Evolutionary conservation across 345 rosid species (phyloP).

Genomic region (Aegle marmelos): DNA sequence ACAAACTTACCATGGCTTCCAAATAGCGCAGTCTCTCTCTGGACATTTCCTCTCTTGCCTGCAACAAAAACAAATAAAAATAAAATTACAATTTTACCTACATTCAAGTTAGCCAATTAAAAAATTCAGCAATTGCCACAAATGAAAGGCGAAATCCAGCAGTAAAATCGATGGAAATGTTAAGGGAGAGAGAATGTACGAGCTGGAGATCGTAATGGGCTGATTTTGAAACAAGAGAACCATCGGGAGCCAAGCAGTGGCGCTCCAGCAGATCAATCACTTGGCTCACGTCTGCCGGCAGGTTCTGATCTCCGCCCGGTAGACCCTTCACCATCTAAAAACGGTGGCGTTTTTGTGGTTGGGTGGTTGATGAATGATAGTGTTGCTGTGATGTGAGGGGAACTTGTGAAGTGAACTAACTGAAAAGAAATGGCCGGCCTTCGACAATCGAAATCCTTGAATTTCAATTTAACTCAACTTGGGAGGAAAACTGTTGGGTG

Average conservation of each 20-base stretch:
- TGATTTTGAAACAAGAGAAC: slow-evolving; percentile 92
- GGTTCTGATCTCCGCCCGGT: slow-evolving; percentile 58
- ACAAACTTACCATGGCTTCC: slow-evolving; percentile 77
- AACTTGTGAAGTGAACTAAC: not conserved
- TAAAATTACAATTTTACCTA: not conserved
- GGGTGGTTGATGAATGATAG: not conserved
- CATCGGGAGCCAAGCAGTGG: slow-evolving; percentile 93
- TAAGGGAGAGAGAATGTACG: slow-evolving; percentile 38
- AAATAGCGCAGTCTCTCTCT: slow-evolving; percentile 84
- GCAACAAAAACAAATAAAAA: slow-evolving; percentile 15
- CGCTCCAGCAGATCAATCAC: slow-evolving; percentile 96
- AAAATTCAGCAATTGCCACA: not conserved
- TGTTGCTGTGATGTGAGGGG: not conserved
- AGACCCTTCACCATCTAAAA: slow-evolving; percentile 54
- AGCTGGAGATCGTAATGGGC: slow-evolving; percentile 80
- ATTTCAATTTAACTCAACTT: not conserved
- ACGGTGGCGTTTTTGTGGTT: not conserved
- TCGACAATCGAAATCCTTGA: not conserved
- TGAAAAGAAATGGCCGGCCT: not conserved
- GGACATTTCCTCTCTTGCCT: slow-evolving; percentile 98
- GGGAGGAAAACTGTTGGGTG: not conserved
- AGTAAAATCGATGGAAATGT: not conserved
- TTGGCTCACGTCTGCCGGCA: slow-evolving; percentile 73
- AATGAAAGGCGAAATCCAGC: not conserved
- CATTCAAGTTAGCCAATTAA: not conserved